Evolutionary conservation across 768 basidiomycete species (phyloP), one percentile per base, ranked within the genome.

Genomic region (Leccinum fibrillosum): DNA sequence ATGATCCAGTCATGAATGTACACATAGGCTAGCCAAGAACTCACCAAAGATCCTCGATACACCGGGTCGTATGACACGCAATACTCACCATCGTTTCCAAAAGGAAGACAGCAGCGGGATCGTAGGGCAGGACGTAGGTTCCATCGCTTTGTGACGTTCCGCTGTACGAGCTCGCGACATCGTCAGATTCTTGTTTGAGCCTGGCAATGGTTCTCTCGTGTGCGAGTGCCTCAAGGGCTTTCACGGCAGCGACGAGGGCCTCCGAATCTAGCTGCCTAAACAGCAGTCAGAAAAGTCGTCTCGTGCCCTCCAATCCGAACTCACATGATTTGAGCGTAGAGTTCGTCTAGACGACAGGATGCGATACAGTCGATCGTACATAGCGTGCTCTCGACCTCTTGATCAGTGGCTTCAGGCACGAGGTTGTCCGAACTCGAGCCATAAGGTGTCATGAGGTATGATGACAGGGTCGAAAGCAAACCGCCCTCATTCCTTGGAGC

Each of bases 401-500:
- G 81, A 25, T 94, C 92, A 0, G 90, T 94, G n/a, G 92, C 90
- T 65, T 92, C 90, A 2, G 90, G 86, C 2, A 92, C 82, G n/a
- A 86, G 73, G 23, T 82, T 77, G n/a, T 96, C 94, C 5, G 83
- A 78, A 64, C 83, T 88, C 23, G 82, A 66, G 15, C 84, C 83
- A 67, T 98, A 98, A 0, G 97, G 97, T 7, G 95, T 96, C 81
- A 99, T 88, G 62, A 99, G 80, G 72, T 99, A 99, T 0, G 92
- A 95, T 2, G 96, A 98, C 54, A 99, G 72, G 0, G 97, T 86
- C 9, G 95, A 98, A 13, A 99, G 78, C 19, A 99, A 77, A 19
- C 97, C 97, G n/a, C 90, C 91, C 57, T 98, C 96, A 51, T 77
- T 83, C 72, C 89, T 78, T 28, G 84, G 74, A 49, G 85, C 78